These are phyloP conservation scores for Colletotrichum sp. DNA, from an alignment of 2,329 filamentous ascomycete genomes.

Conservation along the genomic window DNA sequence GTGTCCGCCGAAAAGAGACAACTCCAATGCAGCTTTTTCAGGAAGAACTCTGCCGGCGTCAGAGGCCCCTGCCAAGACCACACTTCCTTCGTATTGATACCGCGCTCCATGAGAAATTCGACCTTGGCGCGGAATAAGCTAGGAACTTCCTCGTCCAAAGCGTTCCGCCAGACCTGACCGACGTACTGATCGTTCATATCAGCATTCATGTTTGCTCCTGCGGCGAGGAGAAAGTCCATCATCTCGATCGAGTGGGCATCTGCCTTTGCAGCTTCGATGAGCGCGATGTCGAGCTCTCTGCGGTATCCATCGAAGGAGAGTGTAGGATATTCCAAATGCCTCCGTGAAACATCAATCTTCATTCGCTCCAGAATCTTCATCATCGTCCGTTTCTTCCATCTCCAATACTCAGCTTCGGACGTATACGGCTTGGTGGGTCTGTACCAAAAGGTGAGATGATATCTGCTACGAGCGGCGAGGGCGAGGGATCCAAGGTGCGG, in stretches of 20 bases:
- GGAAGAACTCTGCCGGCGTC: not conserved
- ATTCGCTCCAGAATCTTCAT: not conserved
- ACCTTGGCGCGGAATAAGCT: not conserved
- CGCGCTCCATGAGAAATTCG: not conserved
- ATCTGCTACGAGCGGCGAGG: not conserved
- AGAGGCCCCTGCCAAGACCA: not conserved
- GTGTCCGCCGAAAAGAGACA: not conserved
- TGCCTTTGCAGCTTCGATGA: not conserved
- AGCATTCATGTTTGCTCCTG: not conserved
- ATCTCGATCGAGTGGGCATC: not conserved
- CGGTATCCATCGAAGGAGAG: not conserved
- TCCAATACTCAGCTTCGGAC: not conserved
- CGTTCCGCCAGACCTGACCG: not conserved
- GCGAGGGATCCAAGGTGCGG: not conserved
- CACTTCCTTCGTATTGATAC: not conserved
- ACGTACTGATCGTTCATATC: not conserved
- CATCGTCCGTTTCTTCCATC: not conserved
- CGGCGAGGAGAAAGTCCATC: not conserved
- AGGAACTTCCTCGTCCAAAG: not conserved
- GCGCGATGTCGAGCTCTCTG: not conserved
- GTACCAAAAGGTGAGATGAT: not conserved
- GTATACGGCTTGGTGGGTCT: not conserved
- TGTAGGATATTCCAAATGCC: not conserved
- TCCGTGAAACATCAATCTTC: not conserved
- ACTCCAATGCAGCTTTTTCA: not conserved